Evolutionary conservation across 331 rosid species (phyloP), one percentile per base, ranked within the genome.

Genomic region (Malus hybrid): DNA sequence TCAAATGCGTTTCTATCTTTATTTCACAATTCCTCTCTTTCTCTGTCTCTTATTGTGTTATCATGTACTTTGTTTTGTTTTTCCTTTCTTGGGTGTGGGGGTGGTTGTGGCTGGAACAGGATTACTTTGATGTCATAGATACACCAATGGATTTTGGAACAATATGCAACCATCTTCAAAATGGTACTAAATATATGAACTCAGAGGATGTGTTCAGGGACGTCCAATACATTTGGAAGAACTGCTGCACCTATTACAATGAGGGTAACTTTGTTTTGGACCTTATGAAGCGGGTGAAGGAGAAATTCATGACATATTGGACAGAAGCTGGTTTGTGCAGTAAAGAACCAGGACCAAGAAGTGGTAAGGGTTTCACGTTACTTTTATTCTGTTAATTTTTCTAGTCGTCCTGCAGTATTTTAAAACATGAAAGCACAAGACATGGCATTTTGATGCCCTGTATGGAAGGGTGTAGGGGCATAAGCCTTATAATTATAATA

Each of bases 61-160:
- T 62, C 67, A 27, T 62, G 20, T 62, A 27, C 36, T 5, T 62
- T 62, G 10, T 8, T 59, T 77, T 24, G 42, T 6, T 42, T 13
- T 65, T 13, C 12, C 2, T 46, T 46, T 46, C 52, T 71, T 33
- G 14, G 27, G 44, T 29, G 20, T 50, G 68, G 54, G 14, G 16
- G 73, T 12, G 60, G 50, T 32, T 61, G 44, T 84, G 59, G 75
- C n/a, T 81, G 83, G 77, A 79, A 85, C 84, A 94, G 99, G 99
- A 94, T 86, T 94, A 94, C 79, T 94, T 94, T 33, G 97, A 94
- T 81, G 93, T 94, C 85, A 91, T 94, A 80, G 92, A 90, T 76
- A 91, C 91, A 36, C 99, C 99, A 42, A 94, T 94, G 97, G 99
- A 94, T 87, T 94, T 94, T 79, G 99, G 97, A 80, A 94, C 97